phyloP scores from a whole-genome alignment of 2,329 filamentous ascomycete genomes.

The Ascochyta rabiei region DNA sequence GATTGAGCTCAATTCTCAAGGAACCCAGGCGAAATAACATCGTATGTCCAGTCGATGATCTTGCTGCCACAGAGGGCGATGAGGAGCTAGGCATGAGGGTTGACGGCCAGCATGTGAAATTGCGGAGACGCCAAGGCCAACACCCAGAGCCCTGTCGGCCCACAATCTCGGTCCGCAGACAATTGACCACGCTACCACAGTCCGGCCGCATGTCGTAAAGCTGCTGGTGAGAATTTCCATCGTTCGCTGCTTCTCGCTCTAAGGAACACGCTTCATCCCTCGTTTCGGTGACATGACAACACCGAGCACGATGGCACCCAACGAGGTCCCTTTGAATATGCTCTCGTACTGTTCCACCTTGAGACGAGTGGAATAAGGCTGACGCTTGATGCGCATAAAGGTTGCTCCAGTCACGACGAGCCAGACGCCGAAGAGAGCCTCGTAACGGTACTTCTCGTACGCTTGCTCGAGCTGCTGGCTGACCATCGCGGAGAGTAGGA shows the following conservation, averaged over 20 bases:
- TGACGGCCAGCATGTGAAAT: slow-evolving; percentile 27
- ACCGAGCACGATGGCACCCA: slow-evolving; percentile 34
- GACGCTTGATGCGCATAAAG: slow-evolving; percentile 42
- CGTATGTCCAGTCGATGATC: not conserved
- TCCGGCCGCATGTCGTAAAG: not conserved
- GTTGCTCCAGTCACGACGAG: slow-evolving; percentile 39
- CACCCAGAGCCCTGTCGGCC: not conserved
- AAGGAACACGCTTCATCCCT: slow-evolving; percentile 22
- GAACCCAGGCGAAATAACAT: slow-evolving; percentile 26
- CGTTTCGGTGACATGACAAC: slow-evolving; percentile 33
- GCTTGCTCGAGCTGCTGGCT: slow-evolving; percentile 20
- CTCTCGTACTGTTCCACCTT: slow-evolving; percentile 48
- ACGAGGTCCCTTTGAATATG: slow-evolving; percentile 45
- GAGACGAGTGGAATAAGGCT: slow-evolving; percentile 41
- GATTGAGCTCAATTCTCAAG: slow-evolving; percentile 22
- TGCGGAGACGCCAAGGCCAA: slow-evolving; percentile 18
- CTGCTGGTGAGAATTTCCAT: not conserved
- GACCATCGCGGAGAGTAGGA: slow-evolving; percentile 19
- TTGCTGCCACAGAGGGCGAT: not conserved
- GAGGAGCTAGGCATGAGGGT: not conserved
- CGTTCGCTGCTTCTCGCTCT: slow-evolving; percentile 1
- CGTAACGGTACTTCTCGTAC: slow-evolving; percentile 39
- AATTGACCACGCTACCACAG: not conserved
- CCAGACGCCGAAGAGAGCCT: slow-evolving; percentile 36
- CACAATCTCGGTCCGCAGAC: not conserved